Conservation (phyloP, 2,329 filamentous ascomycete genomes). For the Escovopsis sp. region DNA sequence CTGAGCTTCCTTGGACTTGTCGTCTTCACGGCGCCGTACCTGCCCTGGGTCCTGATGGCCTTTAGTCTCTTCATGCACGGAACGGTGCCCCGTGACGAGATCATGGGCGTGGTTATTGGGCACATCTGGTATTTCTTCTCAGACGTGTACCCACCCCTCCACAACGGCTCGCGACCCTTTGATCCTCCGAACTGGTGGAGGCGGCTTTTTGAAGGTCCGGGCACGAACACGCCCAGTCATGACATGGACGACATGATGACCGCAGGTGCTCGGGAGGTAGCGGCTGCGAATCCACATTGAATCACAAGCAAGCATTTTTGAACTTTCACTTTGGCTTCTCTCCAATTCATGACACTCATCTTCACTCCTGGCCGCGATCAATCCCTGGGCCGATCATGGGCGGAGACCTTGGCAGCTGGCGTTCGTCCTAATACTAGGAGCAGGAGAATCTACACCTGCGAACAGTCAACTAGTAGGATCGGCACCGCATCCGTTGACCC, state of each 20-base stretch:
- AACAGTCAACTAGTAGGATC: too few relatives aligned
- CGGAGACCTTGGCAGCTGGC: too few relatives aligned
- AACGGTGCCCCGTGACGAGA: conserved; percentile 82
- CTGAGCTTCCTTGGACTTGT: conserved; percentile 79
- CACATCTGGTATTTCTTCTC: conserved; percentile 98
- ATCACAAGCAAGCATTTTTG: neutral
- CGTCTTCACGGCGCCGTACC: conserved; percentile 83
- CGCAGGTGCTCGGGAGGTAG: conserved; percentile 26
- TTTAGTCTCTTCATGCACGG: conserved; percentile 89
- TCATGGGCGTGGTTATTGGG: conserved; percentile 86
- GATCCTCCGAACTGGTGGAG: conserved; percentile 88
- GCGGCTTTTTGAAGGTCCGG: conserved; percentile 57
- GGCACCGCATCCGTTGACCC: too few relatives aligned
- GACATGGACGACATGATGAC: conserved; percentile 47
- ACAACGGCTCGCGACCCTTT: conserved; percentile 69
- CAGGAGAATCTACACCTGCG: too few relatives aligned
- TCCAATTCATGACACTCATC: too few relatives aligned
- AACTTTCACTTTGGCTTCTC: too few relatives aligned
- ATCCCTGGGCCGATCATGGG: too few relatives aligned
- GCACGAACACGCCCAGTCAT: conserved; percentile 31
- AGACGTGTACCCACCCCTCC: conserved; percentile 86
- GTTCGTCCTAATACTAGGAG: too few relatives aligned
- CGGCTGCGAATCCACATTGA: conserved; percentile 3
- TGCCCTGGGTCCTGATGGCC: conserved; percentile 89
- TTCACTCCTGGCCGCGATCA: too few relatives aligned